Conservation (phyloP, 164 flowering plant species). For the Cinnamomum chago region DNA sequence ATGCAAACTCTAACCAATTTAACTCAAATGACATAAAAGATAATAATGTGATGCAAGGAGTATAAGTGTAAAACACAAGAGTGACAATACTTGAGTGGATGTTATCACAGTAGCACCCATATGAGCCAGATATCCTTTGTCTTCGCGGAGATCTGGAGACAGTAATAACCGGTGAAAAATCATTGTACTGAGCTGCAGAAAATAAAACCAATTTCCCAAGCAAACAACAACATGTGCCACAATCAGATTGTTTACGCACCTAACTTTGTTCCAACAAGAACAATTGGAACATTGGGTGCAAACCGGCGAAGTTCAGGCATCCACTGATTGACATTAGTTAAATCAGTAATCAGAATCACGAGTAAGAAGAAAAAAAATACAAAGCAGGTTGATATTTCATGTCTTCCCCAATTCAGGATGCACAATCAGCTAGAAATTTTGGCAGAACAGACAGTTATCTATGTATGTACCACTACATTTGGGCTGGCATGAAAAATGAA, state of each 20-base stretch:
- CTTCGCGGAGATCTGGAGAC: constrained; percentile 80
- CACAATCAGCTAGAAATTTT: neutral
- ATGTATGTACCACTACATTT: too few relatives aligned
- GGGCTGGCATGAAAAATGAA: too few relatives aligned
- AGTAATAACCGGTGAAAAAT: neutral
- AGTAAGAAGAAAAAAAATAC: neutral
- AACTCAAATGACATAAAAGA: neutral
- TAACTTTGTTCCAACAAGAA: constrained; percentile 94
- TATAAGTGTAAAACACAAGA: neutral
- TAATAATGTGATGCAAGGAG: neutral
- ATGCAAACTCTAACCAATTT: neutral
- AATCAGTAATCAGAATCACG: neutral
- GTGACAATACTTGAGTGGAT: constrained; percentile 44
- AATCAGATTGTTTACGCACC: constrained; percentile 40
- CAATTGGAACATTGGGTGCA: constrained; percentile 95
- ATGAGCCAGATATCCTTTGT: constrained; percentile 64
- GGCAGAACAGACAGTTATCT: too few relatives aligned
- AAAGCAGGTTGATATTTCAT: neutral
- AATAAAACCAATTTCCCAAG: neutral
- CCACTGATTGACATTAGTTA: constrained; percentile 51
- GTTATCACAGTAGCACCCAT: constrained; percentile 63
- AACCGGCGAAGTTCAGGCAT: constrained; percentile 98
- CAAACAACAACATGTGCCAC: neutral
- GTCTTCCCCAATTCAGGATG: neutral
- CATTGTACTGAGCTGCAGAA: neutral